A percentile compares a stretch with the other conserved stretches of the same genome.
Evolutionary conservation across 768 basidiomycete genomes (phyloP).

Genomic region (Auricularia sp.): DNA sequence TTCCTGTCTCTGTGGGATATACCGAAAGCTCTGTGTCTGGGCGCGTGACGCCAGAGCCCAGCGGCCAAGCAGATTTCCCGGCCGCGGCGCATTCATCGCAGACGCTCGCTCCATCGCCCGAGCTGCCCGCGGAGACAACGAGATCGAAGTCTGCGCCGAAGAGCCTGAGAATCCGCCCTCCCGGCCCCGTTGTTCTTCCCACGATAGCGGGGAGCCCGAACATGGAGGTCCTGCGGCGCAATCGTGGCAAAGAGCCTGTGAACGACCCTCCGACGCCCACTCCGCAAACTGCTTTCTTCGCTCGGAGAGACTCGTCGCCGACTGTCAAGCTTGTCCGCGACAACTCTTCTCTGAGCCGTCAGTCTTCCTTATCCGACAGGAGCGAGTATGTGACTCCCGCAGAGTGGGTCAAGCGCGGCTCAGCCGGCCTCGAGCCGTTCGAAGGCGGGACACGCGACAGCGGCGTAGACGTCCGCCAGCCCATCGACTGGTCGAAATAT

Average conservation of each 20-base stretch:
- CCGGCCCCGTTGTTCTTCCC: neutral
- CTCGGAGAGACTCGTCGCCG: neutral
- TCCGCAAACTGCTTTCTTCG: neutral
- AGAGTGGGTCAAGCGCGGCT: neutral
- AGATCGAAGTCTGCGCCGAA: too few relatives aligned
- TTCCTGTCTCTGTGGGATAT: neutral
- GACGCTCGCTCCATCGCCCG: neutral
- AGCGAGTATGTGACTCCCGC: neutral
- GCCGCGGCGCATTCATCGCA: neutral
- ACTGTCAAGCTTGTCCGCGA: neutral
- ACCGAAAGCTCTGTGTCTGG: neutral
- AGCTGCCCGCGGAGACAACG: too few relatives aligned
- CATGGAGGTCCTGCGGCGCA: neutral
- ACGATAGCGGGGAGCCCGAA: neutral
- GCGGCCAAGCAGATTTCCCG: neutral
- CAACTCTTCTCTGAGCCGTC: neutral
- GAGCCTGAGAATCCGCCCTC: too few relatives aligned
- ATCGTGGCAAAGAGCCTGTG: too few relatives aligned
- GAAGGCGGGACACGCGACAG: neutral
- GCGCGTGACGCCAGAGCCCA: neutral
- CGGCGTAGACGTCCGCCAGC: neutral
- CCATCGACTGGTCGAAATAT: neutral
- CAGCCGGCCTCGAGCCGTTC: neutral
- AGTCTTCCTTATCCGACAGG: neutral
- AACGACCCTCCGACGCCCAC: neutral